Base-by-base conservation (phyloP, 163 green algal species). In the Chlamydomonas reinhardtii region DNA sequence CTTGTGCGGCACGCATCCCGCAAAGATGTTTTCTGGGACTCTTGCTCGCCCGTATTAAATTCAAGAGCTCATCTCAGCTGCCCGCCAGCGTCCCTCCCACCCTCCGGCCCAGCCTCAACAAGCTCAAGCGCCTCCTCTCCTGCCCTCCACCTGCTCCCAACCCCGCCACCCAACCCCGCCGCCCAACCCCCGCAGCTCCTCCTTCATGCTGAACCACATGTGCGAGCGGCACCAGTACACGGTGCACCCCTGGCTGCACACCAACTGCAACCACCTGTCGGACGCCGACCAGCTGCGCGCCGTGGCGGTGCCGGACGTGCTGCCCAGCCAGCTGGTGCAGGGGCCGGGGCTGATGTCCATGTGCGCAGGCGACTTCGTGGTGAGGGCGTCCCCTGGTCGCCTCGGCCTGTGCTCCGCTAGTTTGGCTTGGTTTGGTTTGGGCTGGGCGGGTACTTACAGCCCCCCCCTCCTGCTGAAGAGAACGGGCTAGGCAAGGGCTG, bases 331-430 rank as follows among this genome's bases (percentile, higher is more conserved):
- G 27, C 61, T 96, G 68, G 88, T 91, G 27, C 35, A 71, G 37
- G 73, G 62, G 34, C 82, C 90, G 0, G 94, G 94, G n/a, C 84
- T 95, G 89, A 93, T 99, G 82, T 96, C 92, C 68, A 99, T 99
- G 97, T 96, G 90, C 48, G 98, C 97, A 0, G 98, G 98, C 35
- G 98, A 99, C 86, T 99, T 99, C 93, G 92, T 96, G 71, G 95
- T 97, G 75, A 88, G 87, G n/a, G n/a, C n/a, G n/a, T n/a, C n/a
- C n/a, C n/a, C n/a, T n/a, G n/a, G n/a, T n/a, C n/a, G n/a, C n/a
- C n/a, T n/a, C n/a, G n/a, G n/a, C n/a, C n/a, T n/a, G n/a, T n/a
- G n/a, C n/a, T n/a, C n/a, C n/a, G n/a, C n/a, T n/a, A n/a, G n/a
- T n/a, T n/a, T n/a, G n/a, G n/a, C n/a, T n/a, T n/a, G n/a, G n/a